Conservation (phyloP, 352 stramenopile genomes). For the Thraustochytrium striatum region DNA sequence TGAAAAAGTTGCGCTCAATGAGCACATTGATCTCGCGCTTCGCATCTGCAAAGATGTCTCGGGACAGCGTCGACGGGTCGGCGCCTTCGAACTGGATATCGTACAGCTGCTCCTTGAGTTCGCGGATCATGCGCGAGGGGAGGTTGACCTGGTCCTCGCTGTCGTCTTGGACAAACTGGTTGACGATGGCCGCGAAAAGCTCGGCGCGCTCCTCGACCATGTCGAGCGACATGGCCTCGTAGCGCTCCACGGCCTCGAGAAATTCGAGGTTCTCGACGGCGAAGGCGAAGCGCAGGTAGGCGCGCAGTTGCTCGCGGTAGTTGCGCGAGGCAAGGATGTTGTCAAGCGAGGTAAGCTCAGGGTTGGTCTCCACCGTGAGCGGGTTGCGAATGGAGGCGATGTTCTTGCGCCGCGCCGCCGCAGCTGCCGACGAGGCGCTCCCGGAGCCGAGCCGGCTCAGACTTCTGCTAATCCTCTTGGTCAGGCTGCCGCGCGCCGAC, state of each 20-base stretch:
- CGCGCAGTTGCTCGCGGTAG: background rate
- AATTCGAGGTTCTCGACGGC: slow-evolving; percentile 41
- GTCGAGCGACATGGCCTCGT: background rate
- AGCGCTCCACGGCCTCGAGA: slow-evolving; percentile 15
- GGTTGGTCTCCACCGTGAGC: slow-evolving; percentile 2
- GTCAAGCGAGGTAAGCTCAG: slow-evolving; percentile 4
- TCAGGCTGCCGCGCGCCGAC: no score
- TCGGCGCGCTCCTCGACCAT: background rate
- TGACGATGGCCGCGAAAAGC: background rate
- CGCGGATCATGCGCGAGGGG: slow-evolving; percentile 20
- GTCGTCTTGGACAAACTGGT: slow-evolving; percentile 1
- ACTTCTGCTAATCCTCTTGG: no score
- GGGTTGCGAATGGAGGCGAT: no score
- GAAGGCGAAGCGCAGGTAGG: slow-evolving; percentile 36
- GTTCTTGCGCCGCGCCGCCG: no score
- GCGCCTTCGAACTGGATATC: background rate
- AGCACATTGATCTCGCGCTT: slow-evolving; percentile 14
- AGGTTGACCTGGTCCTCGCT: slow-evolving; percentile 10
- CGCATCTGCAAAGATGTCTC: background rate
- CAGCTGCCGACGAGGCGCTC: no score
- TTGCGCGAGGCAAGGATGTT: slow-evolving; percentile 3
- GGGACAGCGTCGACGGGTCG: background rate
- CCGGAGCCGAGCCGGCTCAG: no score
- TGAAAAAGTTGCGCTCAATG: slow-evolving; percentile 42
- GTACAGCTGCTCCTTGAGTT: background rate